Percentiles rank a stretch among this genome's conserved stretches.
These are phyloP conservation scores for Coffea eugenioides DNA, from an alignment of 257 asterid species.

Conservation along the genomic window DNA sequence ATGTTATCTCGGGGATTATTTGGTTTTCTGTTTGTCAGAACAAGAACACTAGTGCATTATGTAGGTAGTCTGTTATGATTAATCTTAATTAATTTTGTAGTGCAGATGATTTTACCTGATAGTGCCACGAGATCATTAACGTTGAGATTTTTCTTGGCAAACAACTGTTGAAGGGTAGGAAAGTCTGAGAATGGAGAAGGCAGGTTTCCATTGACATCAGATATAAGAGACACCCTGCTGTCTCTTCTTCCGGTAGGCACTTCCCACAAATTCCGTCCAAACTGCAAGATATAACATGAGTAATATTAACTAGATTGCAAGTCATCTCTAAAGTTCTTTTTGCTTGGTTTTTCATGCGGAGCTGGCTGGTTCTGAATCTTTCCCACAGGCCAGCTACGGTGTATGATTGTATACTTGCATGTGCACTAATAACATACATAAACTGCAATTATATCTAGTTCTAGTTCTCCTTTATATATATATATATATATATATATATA, in stretches of 20 bases:
- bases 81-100: not conserved
- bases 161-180: conserved; percentile 31
- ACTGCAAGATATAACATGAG: conserved; percentile 7
- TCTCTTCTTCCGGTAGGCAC: conserved; percentile 57
- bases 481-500: too few relatives aligned
- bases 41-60: too few relatives aligned
- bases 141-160: conserved; percentile 32
- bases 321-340: not conserved
- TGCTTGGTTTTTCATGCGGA: too few relatives aligned
- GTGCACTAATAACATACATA: too few relatives aligned
- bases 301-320: not conserved
- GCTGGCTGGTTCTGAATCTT: too few relatives aligned
- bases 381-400: too few relatives aligned
- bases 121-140: conserved; percentile 48
- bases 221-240: conserved; percentile 35
- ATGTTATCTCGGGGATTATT: too few relatives aligned
- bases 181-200: conserved; percentile 50
- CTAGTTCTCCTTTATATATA: too few relatives aligned
- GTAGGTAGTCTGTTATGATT: too few relatives aligned
- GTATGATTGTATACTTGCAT: too few relatives aligned
- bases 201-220: conserved; percentile 33
- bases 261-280: conserved; percentile 31
- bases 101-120: conserved; percentile 35
- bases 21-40: too few relatives aligned
- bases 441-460: too few relatives aligned